A percentile compares a stretch with the other conserved stretches of the same genome.
Conservation (phyloP, 352 stramenopile genomes). For the Phytophthora brassicae region DNA sequence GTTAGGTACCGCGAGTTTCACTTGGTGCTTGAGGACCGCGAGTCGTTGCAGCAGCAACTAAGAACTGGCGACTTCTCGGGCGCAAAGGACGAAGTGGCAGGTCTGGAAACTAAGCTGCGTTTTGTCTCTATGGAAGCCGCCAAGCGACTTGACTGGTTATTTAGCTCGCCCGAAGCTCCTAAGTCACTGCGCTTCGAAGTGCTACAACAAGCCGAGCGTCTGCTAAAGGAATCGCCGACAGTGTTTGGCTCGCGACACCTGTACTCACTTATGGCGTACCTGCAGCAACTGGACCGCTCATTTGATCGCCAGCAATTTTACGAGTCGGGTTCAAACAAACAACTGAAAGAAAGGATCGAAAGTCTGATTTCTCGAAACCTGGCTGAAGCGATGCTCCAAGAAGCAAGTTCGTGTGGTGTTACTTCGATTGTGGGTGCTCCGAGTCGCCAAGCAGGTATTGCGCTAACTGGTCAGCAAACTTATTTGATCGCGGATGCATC, state of each 20-base stretch:
- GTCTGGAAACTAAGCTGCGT: slow-evolving; percentile 42
- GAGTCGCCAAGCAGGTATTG: slow-evolving; percentile 9
- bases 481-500: slow-evolving; percentile 36
- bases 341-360: slow-evolving; percentile 56
- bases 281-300: slow-evolving; percentile 64
- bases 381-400: slow-evolving; percentile 58
- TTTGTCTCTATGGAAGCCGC: slow-evolving; percentile 75
- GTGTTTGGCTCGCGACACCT: slow-evolving; percentile 59
- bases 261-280: slow-evolving; percentile 61
- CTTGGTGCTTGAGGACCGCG: slow-evolving; percentile 66
- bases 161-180: slow-evolving; percentile 45
- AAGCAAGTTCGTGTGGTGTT: slow-evolving; percentile 25
- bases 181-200: slow-evolving; percentile 45
- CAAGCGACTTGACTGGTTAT: slow-evolving; percentile 53
- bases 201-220: slow-evolving; percentile 47
- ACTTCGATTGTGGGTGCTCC: background rate
- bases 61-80: slow-evolving; percentile 14
- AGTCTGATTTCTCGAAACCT: slow-evolving; percentile 57
- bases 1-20: slow-evolving; percentile 71
- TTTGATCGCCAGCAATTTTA: slow-evolving; percentile 64
- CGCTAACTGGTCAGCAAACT: slow-evolving; percentile 13
- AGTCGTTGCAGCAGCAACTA: slow-evolving; percentile 42
- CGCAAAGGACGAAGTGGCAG: slow-evolving; percentile 24
- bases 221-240: slow-evolving; percentile 50
- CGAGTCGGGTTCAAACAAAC: slow-evolving; percentile 38